These are phyloP conservation scores for Colletotrichum sansevieriae DNA, from an alignment of 2,329 filamentous ascomycete species.

Conservation along the genomic window DNA sequence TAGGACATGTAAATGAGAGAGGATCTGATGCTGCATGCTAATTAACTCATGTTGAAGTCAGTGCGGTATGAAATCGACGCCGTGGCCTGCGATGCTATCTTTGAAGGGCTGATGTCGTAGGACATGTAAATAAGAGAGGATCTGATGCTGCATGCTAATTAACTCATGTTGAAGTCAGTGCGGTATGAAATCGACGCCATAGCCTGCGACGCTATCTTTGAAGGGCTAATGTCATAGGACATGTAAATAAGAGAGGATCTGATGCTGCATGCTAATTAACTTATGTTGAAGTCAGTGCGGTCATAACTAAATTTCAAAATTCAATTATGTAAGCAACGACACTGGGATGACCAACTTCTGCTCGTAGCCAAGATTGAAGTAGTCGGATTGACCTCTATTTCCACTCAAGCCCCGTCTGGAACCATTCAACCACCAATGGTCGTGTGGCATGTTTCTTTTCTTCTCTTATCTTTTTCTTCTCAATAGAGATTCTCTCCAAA, in stretches of 20 bases:
- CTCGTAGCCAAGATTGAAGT: no score
- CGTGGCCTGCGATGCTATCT: slow-evolving; percentile 19
- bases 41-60: neutral
- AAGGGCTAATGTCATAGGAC: slow-evolving; percentile 18
- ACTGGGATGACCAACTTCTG: no score
- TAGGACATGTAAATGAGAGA: slow-evolving; percentile 9
- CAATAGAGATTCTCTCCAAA: no score
- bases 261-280: neutral
- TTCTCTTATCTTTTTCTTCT: no score
- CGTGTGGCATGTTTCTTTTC: no score
- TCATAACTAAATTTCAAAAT: neutral
- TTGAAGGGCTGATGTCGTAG: slow-evolving; percentile 22
- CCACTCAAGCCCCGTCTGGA: no score
- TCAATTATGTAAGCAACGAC: no score
- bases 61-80: neutral
- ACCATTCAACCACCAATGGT: no score
- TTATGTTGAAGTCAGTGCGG: neutral
- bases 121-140: slow-evolving; percentile 4
- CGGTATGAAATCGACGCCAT: neutral
- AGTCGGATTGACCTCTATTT: no score
- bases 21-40: neutral
- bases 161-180: neutral
- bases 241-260: slow-evolving; percentile 10
- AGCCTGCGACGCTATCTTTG: slow-evolving; percentile 16
- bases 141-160: neutral